phyloP scores from a whole-genome alignment of 78 protist genomes.

The Blattamonas nauphoetae region DNA sequence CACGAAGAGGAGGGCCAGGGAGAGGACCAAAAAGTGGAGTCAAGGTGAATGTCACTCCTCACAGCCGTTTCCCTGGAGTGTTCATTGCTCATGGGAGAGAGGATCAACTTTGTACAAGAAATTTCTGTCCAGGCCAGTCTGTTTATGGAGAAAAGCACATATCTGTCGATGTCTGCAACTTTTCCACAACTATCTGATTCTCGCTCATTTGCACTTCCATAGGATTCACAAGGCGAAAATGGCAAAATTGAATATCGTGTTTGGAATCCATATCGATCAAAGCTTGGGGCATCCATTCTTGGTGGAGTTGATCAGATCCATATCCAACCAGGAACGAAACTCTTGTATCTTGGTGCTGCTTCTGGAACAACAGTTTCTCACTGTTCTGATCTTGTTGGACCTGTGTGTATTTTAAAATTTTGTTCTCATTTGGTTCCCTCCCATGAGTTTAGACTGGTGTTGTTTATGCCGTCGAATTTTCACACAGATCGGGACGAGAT shows the following conservation, averaged over 20 bases:
- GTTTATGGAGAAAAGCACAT: slow-evolving; percentile 98
- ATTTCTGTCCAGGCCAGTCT: slow-evolving; percentile 86
- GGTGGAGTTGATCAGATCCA: slow-evolving; percentile 86
- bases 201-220: background rate
- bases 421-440: background rate
- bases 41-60: slow-evolving; percentile 75
- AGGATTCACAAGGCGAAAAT: slow-evolving; percentile 21
- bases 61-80: slow-evolving; percentile 83
- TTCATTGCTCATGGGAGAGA: slow-evolving; percentile 82
- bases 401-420: slow-evolving; percentile 34
- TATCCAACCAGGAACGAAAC: slow-evolving; percentile 93
- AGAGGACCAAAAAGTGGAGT: slow-evolving; percentile 69
- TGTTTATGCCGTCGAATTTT: slow-evolving; percentile 98
- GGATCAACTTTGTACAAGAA: slow-evolving; percentile 75
- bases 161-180: slow-evolving; percentile 55
- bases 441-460: slow-evolving; percentile 58
- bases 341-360: slow-evolving; percentile 98
- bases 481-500: slow-evolving; percentile 96
- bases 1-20: slow-evolving; percentile 42
- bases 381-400: slow-evolving; percentile 95
- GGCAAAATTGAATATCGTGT: slow-evolving; percentile 96
- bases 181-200: background rate
- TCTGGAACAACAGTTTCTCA: slow-evolving; percentile 99
- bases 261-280: slow-evolving; percentile 99
- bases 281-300: slow-evolving; percentile 94